phyloP scores from a whole-genome alignment of 1,284 basidiomycete genomes.

The Tylopilus orsonianus region DNA sequence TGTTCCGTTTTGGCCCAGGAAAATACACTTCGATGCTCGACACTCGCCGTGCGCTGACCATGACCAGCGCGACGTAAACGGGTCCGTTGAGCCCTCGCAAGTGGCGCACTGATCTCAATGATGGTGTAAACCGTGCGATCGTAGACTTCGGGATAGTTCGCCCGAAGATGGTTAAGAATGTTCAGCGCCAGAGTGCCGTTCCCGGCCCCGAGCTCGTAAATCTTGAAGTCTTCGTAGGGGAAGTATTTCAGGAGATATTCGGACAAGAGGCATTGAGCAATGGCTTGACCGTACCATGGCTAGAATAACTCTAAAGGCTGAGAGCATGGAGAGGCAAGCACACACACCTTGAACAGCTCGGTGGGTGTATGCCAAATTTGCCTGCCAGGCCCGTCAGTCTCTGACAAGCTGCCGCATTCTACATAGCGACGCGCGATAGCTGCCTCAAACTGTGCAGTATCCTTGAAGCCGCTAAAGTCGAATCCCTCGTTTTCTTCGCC shows the following conservation, averaged over 20 bases:
- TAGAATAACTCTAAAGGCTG: slow-evolving; percentile 33
- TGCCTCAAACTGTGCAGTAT: slow-evolving; percentile 79
- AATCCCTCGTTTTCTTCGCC: slow-evolving; percentile 53
- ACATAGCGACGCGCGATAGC: slow-evolving; percentile 77
- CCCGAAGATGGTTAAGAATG: slow-evolving; percentile 79
- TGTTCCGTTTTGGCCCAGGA: slow-evolving; percentile 78
- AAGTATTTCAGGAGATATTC: slow-evolving; percentile 95
- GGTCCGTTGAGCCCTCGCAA: slow-evolving; percentile 70
- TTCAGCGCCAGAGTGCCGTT: slow-evolving; percentile 94
- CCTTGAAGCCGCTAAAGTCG: slow-evolving; percentile 69
- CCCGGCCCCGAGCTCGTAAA: slow-evolving; percentile 98
- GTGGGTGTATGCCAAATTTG: slow-evolving; percentile 99
- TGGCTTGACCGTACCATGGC: slow-evolving; percentile 93
- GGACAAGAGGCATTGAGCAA: slow-evolving; percentile 85
- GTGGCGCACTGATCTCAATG: slow-evolving; percentile 86
- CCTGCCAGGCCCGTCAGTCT: slow-evolving; percentile 70
- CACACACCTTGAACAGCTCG: slow-evolving; percentile 90
- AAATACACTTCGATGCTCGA: slow-evolving; percentile 85
- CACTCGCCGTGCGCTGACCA: slow-evolving; percentile 54
- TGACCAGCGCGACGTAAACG: slow-evolving; percentile 34
- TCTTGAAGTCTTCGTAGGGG: slow-evolving; percentile 91
- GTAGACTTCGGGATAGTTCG: slow-evolving; percentile 88
- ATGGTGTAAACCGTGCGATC: slow-evolving; percentile 88
- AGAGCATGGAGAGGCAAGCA: slow-evolving; percentile 13
- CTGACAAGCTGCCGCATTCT: slow-evolving; percentile 58